phyloP scores from a whole-genome alignment of 441 rosid genomes.

The Populus hybrid region DNA sequence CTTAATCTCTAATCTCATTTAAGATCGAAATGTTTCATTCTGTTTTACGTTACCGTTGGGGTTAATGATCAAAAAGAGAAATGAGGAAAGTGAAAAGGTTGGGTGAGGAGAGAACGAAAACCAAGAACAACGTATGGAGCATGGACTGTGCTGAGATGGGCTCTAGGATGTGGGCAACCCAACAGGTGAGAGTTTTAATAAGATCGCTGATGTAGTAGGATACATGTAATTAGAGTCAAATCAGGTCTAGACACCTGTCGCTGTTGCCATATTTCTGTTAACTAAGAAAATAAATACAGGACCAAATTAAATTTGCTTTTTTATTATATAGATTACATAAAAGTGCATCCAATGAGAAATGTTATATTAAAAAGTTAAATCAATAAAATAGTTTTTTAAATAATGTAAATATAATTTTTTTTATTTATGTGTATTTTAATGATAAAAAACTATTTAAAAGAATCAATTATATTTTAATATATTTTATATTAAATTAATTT shows the following conservation, averaged over 20 bases:
- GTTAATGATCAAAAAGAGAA: neutral
- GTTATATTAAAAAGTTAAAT: no score
- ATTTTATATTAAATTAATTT: no score
- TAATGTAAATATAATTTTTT: no score
- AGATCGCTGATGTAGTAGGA: neutral
- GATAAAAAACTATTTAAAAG: no score
- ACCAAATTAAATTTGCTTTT: no score
- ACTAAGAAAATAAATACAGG: no score
- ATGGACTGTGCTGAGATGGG: neutral
- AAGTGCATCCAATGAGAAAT: no score
- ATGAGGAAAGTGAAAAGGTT: neutral
- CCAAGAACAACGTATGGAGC: neutral
- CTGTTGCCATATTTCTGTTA: neutral
- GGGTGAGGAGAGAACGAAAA: neutral
- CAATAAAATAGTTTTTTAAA: no score
- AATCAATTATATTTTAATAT: no score
- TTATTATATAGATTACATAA: no score
- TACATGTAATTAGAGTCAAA: neutral
- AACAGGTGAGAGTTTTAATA: neutral
- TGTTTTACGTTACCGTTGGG: neutral
- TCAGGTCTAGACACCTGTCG: neutral
- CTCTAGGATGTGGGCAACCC: neutral
- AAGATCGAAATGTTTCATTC: neutral
- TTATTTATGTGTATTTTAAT: no score
- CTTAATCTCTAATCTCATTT: neutral